Base-by-base conservation (phyloP, 163 green algal genomes). In the Scenedesmus sp. region DNA sequence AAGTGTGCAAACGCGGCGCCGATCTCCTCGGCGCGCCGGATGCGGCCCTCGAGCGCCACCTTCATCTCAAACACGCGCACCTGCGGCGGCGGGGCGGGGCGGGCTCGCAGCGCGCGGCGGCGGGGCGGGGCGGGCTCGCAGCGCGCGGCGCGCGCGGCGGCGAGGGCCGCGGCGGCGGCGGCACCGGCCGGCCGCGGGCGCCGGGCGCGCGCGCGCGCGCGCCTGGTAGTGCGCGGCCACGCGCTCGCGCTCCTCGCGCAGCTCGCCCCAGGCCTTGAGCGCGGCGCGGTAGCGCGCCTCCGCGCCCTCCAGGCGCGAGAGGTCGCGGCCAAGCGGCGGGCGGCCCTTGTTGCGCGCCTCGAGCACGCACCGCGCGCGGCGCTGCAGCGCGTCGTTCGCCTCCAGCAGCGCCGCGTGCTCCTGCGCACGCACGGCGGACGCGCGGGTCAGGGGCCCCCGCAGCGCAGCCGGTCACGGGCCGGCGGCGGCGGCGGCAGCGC, bases 1-100 rank as follows among this genome's bases (percentile, higher is more conserved):
- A 95, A 93, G 69, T 88, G 84, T 31, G 83, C 83, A 77, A 91
- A 92, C 7, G 87, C 84, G 62, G 85, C 84, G 39, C 56, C 64
- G 47, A 91, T 90, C 36, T 92, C 85, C 22, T 91, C 83, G 10
- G 84, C 84, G 6, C 86, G 83, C 78, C 84, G 80, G 54, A 89
- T 89, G 62, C 83, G 82, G 33, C 86, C 83, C 63, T 84, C 79
- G 26, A 87, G 73, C 36, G 29, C 67, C 17, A 33, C 60, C 63
- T 83, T 81, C 60, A 83, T 64, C 31, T 78, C 83, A 81, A 58
- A 70, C 28, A 73, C 77, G 36, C 28, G 24, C 14, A 29, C 63
- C 47, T 63, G 63, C 4, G 5, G 62, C 6, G 10, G 39, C 7
- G 39, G 6, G 39, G 6, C 7, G 7, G 39, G 6, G 39, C 39